Evolutionary conservation across 208 protist genomes (phyloP).

Genomic region (Trypanosoma mega): DNA sequence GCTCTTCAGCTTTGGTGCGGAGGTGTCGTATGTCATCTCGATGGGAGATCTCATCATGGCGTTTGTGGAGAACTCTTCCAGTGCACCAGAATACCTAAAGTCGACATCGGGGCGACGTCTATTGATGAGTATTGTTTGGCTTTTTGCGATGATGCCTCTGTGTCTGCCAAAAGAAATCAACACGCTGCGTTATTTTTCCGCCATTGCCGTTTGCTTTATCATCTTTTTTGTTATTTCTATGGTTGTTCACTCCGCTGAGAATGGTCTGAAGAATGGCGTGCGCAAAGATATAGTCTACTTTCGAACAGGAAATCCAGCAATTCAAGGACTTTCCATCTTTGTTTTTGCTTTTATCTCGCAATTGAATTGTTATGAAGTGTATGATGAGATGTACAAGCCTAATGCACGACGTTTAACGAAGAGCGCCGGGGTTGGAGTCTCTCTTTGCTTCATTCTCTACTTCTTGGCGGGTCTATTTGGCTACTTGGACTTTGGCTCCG

Average conservation of each 20-base stretch:
- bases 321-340: slow-evolving; percentile 43
- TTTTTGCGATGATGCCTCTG: slow-evolving; percentile 22
- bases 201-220: slow-evolving; percentile 48
- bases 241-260: slow-evolving; percentile 21
- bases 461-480: slow-evolving; percentile 55
- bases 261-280: slow-evolving; percentile 30
- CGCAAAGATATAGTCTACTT: slow-evolving; percentile 37
- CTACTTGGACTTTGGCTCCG: slow-evolving; percentile 65
- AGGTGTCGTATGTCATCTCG: slow-evolving; percentile 29
- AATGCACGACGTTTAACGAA: slow-evolving; percentile 37
- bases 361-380: slow-evolving; percentile 51
- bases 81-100: slow-evolving; percentile 15
- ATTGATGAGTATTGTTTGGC: slow-evolving; percentile 17
- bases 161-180: slow-evolving; percentile 40
- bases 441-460: slow-evolving; percentile 61
- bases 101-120: slow-evolving; percentile 4
- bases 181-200: slow-evolving; percentile 59
- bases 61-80: slow-evolving; percentile 1
- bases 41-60: slow-evolving; percentile 25
- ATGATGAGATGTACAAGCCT: slow-evolving; percentile 43
- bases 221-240: slow-evolving; percentile 42
- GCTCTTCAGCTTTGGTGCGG: slow-evolving; percentile 32
- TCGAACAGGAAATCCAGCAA: slow-evolving; percentile 38
- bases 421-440: slow-evolving; percentile 35
- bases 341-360: slow-evolving; percentile 66